Evolutionary conservation across 306 rosid genomes (phyloP).

Genomic region (Luffa aegyptiaca): DNA sequence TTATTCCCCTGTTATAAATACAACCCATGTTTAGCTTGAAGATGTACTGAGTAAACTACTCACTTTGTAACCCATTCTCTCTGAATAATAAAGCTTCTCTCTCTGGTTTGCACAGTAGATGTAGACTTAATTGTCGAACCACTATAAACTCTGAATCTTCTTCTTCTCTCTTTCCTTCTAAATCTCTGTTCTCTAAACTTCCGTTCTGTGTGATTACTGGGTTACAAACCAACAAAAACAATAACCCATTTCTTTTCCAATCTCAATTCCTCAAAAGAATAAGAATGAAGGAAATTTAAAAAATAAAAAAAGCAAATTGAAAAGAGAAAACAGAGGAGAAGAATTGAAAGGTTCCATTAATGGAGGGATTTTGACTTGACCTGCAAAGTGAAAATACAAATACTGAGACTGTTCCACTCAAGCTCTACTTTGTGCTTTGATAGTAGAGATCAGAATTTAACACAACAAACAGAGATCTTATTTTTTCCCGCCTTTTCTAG

Average conservation of each 20-base stretch:
- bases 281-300: background rate
- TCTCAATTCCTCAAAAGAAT: conserved; percentile 16
- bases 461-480: background rate
- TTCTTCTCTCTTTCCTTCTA: too few species aligned
- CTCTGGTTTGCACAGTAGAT: too few species aligned
- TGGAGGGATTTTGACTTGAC: background rate
- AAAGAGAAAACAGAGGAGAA: conserved; percentile 9
- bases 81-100: too few species aligned
- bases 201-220: too few species aligned
- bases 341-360: background rate
- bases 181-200: too few species aligned
- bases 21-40: too few species aligned
- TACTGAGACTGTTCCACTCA: background rate
- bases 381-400: background rate
- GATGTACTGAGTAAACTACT: too few species aligned
- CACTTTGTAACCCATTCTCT: too few species aligned
- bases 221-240: too few species aligned
- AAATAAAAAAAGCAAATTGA: background rate
- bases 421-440: background rate
- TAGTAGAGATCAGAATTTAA: background rate
- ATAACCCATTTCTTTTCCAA: conserved; percentile 27
- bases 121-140: too few species aligned
- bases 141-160: too few species aligned
- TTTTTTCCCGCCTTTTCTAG: background rate
- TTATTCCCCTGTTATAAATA: too few species aligned